Evolutionary conservation across 306 rosid genomes (phyloP).

Genomic region (Begonia masoniana): DNA sequence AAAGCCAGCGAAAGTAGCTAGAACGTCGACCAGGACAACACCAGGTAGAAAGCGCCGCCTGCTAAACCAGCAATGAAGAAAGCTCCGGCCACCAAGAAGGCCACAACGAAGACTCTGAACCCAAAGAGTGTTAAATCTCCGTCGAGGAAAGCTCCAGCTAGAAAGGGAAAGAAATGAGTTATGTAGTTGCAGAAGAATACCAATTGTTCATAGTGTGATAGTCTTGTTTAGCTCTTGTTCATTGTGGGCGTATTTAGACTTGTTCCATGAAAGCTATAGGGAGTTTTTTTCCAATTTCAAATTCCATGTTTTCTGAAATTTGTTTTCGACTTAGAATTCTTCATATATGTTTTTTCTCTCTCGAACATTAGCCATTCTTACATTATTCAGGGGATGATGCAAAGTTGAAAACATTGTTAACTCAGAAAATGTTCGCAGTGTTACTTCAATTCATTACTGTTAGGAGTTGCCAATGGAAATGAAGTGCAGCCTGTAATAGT

Average conservation of each 20-base stretch:
- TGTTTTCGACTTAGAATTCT: too few relatives aligned
- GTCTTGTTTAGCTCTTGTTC: constrained; percentile 40
- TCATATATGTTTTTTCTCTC: too few relatives aligned
- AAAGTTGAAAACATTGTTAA: too few relatives aligned
- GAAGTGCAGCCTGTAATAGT: too few relatives aligned
- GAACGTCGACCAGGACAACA: constrained; percentile 51
- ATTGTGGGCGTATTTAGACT: constrained; percentile 18
- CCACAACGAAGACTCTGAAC: constrained; percentile 28
- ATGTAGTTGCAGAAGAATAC: neutral
- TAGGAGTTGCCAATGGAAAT: too few relatives aligned
- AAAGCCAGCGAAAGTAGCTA: constrained; percentile 38
- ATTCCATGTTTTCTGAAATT: too few relatives aligned
- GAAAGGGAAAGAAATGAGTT: constrained; percentile 39
- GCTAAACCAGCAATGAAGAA: constrained; percentile 33
- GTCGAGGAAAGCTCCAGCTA: constrained; percentile 32
- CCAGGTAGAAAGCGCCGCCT: constrained; percentile 47
- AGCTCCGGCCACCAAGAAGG: constrained; percentile 32
- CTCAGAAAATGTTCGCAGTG: too few relatives aligned
- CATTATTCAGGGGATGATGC: too few relatives aligned
- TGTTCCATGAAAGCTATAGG: neutral
- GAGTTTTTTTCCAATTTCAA: too few relatives aligned
- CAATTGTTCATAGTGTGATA: constrained; percentile 31
- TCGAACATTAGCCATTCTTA: too few relatives aligned
- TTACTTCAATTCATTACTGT: too few relatives aligned
- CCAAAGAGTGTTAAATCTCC: constrained; percentile 41